Percentiles rank a stretch among this genome's conserved stretches.
Conservation (phyloP, 2,329 filamentous ascomycete genomes). For the Colletotrichum sp. region DNA sequence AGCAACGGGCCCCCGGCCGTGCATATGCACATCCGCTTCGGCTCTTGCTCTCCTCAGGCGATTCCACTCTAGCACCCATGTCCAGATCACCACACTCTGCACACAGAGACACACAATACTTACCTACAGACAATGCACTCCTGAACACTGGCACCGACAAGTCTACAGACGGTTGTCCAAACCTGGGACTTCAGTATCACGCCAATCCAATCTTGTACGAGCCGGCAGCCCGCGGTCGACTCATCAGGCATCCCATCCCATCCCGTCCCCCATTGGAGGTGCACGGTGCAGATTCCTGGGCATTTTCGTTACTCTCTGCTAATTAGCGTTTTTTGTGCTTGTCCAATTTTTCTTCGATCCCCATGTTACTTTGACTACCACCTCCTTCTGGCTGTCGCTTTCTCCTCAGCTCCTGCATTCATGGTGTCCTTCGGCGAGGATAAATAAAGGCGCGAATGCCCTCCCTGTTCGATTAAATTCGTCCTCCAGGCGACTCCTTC, state of each 20-base stretch:
- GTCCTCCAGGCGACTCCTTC: background rate
- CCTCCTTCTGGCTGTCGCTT: background rate
- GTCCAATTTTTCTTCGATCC: background rate
- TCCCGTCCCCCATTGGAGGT: background rate
- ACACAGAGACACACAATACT: background rate
- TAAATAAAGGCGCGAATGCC: constrained; percentile 17
- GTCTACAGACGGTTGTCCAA: background rate
- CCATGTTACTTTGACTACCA: constrained; percentile 2
- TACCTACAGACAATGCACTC: background rate
- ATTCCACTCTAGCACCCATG: background rate
- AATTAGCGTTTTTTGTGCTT: background rate
- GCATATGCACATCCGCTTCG: background rate
- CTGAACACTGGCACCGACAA: background rate
- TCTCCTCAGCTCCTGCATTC: background rate
- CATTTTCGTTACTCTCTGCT: background rate
- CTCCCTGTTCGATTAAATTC: background rate
- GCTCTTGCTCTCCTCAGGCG: constrained; percentile 1
- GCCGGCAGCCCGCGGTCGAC: background rate
- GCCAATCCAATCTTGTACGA: constrained; percentile 2
- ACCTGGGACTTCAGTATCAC: background rate
- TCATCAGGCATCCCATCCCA: background rate
- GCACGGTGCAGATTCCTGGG: constrained; percentile 8
- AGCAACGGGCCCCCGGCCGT: background rate
- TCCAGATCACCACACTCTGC: background rate
- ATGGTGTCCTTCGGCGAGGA: background rate